These are phyloP conservation scores for Coemansia sp. DNA, from an alignment of 371 early-diverging fungal genomes.

Conservation along the genomic window DNA sequence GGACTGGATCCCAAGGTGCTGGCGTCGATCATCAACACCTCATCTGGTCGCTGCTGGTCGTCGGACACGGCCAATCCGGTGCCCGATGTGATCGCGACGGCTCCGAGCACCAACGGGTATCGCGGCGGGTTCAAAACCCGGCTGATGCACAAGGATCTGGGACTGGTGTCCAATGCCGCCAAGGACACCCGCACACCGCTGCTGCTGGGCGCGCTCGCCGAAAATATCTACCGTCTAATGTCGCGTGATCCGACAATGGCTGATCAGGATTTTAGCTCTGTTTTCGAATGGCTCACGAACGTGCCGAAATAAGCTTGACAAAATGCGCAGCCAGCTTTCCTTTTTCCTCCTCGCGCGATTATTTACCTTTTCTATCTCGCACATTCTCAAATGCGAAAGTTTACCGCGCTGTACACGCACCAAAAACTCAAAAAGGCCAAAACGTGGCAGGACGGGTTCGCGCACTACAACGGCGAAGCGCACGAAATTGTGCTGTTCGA, in stretches of 20 bases:
- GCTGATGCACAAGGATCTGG: constrained; percentile 94
- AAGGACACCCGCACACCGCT: constrained; percentile 70
- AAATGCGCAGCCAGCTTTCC: not conserved
- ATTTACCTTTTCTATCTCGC: not conserved
- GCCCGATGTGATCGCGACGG: constrained; percentile 73
- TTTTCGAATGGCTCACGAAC: constrained; percentile 65
- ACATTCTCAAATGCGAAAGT: constrained; percentile 24
- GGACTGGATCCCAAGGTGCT: constrained; percentile 91
- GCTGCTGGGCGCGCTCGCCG: constrained; percentile 71
- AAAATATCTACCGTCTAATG: constrained; percentile 76
- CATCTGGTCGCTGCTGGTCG: constrained; percentile 89
- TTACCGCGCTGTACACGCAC: constrained; percentile 44
- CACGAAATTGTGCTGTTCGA: constrained; percentile 31
- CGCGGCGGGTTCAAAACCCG: constrained; percentile 87
- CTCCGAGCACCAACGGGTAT: constrained; percentile 84
- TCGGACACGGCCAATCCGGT: constrained; percentile 91
- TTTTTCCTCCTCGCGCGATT: not conserved
- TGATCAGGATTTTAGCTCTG: constrained; percentile 72
- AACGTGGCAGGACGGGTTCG: constrained; percentile 49
- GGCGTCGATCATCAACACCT: constrained; percentile 83
- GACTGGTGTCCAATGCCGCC: constrained; percentile 88
- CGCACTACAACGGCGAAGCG: constrained; percentile 29
- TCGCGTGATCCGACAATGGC: constrained; percentile 60
- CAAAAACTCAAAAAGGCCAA: constrained; percentile 48
- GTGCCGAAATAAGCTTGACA: not conserved